Percentiles rank a stretch among this genome's conserved stretches.
Conservation (phyloP, 257 asterid genomes). For the Plectranthus barbatus region DNA sequence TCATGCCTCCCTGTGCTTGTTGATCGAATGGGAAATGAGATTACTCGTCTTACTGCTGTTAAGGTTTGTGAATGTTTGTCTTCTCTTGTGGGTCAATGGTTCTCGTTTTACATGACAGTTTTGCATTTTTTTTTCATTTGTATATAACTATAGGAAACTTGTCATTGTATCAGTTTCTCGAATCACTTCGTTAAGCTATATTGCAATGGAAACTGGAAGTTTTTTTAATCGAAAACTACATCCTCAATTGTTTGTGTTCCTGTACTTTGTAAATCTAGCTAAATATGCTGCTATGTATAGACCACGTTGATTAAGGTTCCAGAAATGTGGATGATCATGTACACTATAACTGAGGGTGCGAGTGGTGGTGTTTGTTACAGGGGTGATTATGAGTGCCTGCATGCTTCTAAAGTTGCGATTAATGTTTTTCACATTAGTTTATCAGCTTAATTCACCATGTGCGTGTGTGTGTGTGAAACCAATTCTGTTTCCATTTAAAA, state of each 20-base stretch:
- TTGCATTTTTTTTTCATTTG: background rate
- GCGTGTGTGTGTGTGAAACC: background rate
- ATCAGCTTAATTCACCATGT: background rate
- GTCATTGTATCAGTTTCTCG: slow-evolving; percentile 1
- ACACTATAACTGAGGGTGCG: slow-evolving; percentile 2
- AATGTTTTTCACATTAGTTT: background rate
- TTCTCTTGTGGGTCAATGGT: slow-evolving; percentile 11
- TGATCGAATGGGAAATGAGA: slow-evolving; percentile 98
- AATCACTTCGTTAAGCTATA: background rate
- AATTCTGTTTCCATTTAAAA: background rate
- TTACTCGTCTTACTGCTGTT: slow-evolving; percentile 96
- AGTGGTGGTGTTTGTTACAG: background rate
- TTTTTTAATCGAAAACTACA: background rate
- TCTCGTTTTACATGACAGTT: slow-evolving; percentile 1
- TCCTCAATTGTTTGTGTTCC: background rate
- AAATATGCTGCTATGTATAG: background rate
- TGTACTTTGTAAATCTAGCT: background rate
- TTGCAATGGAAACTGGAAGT: background rate
- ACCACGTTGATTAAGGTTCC: slow-evolving; percentile 4
- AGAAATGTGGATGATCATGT: background rate
- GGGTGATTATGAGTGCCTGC: background rate
- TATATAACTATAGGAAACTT: background rate
- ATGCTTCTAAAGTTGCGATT: background rate
- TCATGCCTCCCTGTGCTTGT: slow-evolving; percentile 97
- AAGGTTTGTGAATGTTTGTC: slow-evolving; percentile 53